phyloP scores from a whole-genome alignment of 2,329 filamentous ascomycete genomes.

The Colletotrichum scovillei region DNA sequence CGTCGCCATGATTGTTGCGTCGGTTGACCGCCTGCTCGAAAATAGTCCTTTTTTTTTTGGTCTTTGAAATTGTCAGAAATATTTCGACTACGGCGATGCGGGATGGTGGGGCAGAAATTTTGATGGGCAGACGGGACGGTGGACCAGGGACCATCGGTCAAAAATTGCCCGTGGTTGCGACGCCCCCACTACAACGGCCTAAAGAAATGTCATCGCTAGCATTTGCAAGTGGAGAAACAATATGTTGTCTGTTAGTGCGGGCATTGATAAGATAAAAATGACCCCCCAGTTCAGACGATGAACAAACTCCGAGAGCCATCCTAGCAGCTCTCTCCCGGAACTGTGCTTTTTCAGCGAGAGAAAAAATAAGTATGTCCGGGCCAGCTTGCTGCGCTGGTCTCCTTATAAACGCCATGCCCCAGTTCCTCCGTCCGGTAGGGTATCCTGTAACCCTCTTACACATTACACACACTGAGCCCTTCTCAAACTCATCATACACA shows the following conservation, averaged over 20 bases:
- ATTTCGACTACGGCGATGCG: slow-evolving; percentile 30
- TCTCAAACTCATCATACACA: not conserved
- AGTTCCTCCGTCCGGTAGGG: slow-evolving; percentile 14
- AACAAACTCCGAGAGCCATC: slow-evolving; percentile 27
- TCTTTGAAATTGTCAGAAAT: slow-evolving; percentile 22
- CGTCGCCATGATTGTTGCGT: slow-evolving; percentile 73
- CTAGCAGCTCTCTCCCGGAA: slow-evolving; percentile 13
- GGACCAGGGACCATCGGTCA: slow-evolving; percentile 9
- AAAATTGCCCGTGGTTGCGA: slow-evolving; percentile 23
- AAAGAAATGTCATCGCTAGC: slow-evolving; percentile 13
- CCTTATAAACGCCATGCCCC: slow-evolving; percentile 28
- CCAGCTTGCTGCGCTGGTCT: not conserved
- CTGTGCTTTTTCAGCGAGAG: slow-evolving; percentile 26
- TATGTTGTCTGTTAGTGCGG: slow-evolving; percentile 24
- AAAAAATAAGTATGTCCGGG: slow-evolving; percentile 4
- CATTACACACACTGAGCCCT: slow-evolving; percentile 2
- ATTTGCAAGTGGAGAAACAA: slow-evolving; percentile 6
- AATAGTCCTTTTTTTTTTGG: not conserved
- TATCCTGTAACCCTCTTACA: not conserved
- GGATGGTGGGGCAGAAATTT: slow-evolving; percentile 36
- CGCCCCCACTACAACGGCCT: not conserved
- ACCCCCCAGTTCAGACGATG: not conserved
- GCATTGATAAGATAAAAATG: not conserved
- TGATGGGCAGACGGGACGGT: slow-evolving; percentile 1
- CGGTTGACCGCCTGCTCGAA: not conserved